A percentile compares a stretch with the other conserved stretches of the same genome.
Evolutionary conservation across 1,284 basidiomycete species (phyloP).

Genomic region (Gomphus bonarii): DNA sequence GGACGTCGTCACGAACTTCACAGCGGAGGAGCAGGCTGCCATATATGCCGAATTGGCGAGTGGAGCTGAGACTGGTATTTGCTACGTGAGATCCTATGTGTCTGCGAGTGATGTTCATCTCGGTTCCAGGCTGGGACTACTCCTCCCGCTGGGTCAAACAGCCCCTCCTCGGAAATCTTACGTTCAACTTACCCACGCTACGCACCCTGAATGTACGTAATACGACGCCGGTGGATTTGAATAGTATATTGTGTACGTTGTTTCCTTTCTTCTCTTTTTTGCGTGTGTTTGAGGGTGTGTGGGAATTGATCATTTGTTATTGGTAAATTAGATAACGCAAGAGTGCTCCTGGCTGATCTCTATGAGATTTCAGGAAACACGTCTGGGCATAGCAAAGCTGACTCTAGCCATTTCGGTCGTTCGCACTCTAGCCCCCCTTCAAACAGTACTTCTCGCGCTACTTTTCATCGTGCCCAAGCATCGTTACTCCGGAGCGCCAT

Average conservation of each 20-base stretch:
- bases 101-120: too few relatives aligned
- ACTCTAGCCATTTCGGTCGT: neutral
- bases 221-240: conserved; percentile 70
- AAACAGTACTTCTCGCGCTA: conserved; percentile 21
- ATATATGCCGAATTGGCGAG: conserved; percentile 86
- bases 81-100: too few relatives aligned
- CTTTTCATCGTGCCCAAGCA: conserved; percentile 51
- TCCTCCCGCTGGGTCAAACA: conserved; percentile 38
- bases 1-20: conserved; percentile 32
- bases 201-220: conserved; percentile 63
- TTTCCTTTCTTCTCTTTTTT: neutral
- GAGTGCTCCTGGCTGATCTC: conserved; percentile 50
- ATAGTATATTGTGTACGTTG: conserved; percentile 71
- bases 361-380: conserved; percentile 30
- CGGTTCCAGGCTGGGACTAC: conserved; percentile 34
- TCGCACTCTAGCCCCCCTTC: neutral
- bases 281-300: too few relatives aligned
- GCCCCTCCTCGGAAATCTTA: conserved; percentile 31
- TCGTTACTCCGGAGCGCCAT: conserved; percentile 54
- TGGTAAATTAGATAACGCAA: conserved; percentile 45
- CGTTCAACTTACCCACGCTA: conserved; percentile 40
- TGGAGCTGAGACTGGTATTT: conserved; percentile 70
- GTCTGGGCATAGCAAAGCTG: neutral
- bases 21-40: conserved; percentile 45
- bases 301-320: too few relatives aligned